Evolutionary conservation across 1,284 basidiomycete genomes (phyloP), one percentile per base, ranked within the genome.

Genomic region (Uromyces viciae-fabae): DNA sequence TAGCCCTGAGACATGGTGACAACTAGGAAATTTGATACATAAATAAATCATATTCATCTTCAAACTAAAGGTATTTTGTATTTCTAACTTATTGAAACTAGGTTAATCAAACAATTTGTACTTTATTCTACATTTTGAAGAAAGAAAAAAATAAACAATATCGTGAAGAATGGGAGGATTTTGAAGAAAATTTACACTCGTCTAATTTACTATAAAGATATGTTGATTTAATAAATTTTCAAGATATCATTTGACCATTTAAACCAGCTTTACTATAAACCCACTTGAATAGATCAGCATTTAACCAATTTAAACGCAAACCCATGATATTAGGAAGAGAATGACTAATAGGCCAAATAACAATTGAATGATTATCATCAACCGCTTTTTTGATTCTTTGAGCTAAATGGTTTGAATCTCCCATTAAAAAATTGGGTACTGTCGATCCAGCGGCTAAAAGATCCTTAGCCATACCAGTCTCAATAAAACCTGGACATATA

Each of bases 401-500:
- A 52, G 78, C 78, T 71, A 81, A 74, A 8, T 74, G 54, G 43
- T 36, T 31, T 22, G 78, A 46, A 46, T 72, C 46, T 9, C 69
- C 78, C 22, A 66, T 28, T 46, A 66, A n/a, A 17, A 54, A 52
- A 3, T 25, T 28, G 25, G 78, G 78, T 43, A 81, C 56, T n/a
- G 60, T 74, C 22, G 78, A 81, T 60, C 78, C 78, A n/a, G 78
- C 78, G 8, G 69, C 40, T 17, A 81, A 38, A 69, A 81, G 38
- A 40, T 81, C 78, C 14, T 7, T 42, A 3, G n/a, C 38, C 78
- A 81, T 74, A 7, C 78, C 78, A 14, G 78, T 54, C 68, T 81
- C 78, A 22, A 81, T 81, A 33, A 81, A 74, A 3, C 78, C 78
- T 19, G 78, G 78, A 66, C 69, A 74, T 17, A 81, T 74, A 38